A percentile compares a stretch with the other conserved stretches of the same genome.
These are phyloP conservation scores for Phytomonas sp. DNA, from an alignment of 208 protist genomes.

Conservation along the genomic window DNA sequence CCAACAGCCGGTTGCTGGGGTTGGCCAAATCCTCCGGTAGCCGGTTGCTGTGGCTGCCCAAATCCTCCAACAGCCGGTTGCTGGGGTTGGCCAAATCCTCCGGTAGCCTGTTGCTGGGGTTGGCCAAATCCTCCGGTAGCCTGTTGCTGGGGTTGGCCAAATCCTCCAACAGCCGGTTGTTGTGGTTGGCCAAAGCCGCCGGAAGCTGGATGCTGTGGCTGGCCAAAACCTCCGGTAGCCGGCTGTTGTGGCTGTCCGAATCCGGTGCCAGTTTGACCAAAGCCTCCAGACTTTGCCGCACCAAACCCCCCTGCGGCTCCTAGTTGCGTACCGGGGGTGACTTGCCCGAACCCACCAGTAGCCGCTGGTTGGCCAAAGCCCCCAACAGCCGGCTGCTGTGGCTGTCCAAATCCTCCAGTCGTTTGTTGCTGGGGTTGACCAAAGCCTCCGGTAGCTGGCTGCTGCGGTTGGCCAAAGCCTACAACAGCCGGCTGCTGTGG, in stretches of 20 bases:
- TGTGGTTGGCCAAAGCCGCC: conserved; percentile 29
- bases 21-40: conserved; percentile 29
- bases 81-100: conserved; percentile 45
- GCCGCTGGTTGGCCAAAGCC: conserved; percentile 24
- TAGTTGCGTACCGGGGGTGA: conserved; percentile 9
- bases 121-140: conserved; percentile 32
- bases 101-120: conserved; percentile 14
- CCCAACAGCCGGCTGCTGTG: conserved; percentile 6
- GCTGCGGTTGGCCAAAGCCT: conserved; percentile 34
- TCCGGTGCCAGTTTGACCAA: conserved; percentile 17
- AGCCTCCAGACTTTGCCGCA: conserved; percentile 15
- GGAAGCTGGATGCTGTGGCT: conserved; percentile 19
- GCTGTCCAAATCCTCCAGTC: conserved; percentile 19
- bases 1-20: conserved; percentile 15
- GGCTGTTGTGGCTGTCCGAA: conserved; percentile 20
- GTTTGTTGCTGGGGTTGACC: conserved; percentile 23
- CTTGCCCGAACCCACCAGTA: conserved; percentile 27
- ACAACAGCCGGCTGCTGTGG: conserved; percentile 16
- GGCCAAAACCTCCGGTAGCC: conserved; percentile 27
- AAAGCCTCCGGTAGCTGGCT: conserved; percentile 21
- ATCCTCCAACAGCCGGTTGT: conserved; percentile 16
- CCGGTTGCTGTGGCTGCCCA: conserved; percentile 22
- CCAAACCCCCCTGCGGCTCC: conserved; percentile 23
- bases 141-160: conserved; percentile 30
- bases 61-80: conserved; percentile 20